These are phyloP conservation scores for Diaporthe sp. DNA, from an alignment of 2,329 filamentous ascomycete species.

Conservation along the genomic window DNA sequence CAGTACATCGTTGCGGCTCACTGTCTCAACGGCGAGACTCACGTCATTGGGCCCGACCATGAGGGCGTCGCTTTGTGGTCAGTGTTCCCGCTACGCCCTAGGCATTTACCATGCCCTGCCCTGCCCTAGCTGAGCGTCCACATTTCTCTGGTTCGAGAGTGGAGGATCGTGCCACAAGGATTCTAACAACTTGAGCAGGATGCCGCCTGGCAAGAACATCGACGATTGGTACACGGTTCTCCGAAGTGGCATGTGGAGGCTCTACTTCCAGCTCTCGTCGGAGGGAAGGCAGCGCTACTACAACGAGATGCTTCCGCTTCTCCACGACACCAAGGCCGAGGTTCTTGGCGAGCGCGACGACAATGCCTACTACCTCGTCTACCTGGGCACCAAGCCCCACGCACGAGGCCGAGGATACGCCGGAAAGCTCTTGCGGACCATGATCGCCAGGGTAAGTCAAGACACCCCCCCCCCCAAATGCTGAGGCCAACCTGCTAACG, in stretches of 20 bases:
- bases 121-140: not conserved
- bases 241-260: conserved; percentile 82
- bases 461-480: not conserved
- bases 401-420: conserved; percentile 82
- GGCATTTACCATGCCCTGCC: not conserved
- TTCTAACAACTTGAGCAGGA: conserved; percentile 62
- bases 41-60: conserved; percentile 81
- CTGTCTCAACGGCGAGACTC: conserved; percentile 80
- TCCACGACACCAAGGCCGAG: conserved; percentile 79
- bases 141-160: not conserved
- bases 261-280: conserved; percentile 79
- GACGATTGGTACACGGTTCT: conserved; percentile 81
- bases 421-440: conserved; percentile 77
- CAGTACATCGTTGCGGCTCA: conserved; percentile 84
- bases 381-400: conserved; percentile 81
- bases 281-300: conserved; percentile 84
- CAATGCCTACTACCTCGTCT: conserved; percentile 85
- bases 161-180: conserved; percentile 5
- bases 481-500: not conserved
- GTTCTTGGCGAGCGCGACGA: conserved; percentile 77
- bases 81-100: conserved; percentile 49
- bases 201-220: conserved; percentile 80
- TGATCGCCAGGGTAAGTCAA: conserved; percentile 70
- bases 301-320: conserved; percentile 80
- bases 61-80: conserved; percentile 86